Evolutionary conservation across 139 green algal species (phyloP), one percentile per base, ranked within the genome.

Genomic region (Zygnema cylindricum): DNA sequence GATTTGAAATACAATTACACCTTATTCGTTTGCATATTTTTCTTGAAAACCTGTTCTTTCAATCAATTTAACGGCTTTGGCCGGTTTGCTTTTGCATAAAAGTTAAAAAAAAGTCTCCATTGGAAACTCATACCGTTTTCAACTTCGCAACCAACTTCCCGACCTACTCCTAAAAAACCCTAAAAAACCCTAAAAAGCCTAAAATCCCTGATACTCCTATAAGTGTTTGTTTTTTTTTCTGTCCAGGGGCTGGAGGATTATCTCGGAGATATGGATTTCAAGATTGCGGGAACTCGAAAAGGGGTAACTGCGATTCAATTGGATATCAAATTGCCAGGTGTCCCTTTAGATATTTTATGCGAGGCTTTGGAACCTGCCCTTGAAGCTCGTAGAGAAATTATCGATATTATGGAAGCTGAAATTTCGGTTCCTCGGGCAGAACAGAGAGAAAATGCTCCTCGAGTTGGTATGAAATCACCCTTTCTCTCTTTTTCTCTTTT

Each of bases 211-310:
- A n/a, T n/a, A n/a, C n/a, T n/a, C n/a, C n/a, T n/a, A n/a, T n/a
- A n/a, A n/a, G n/a, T n/a, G n/a, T n/a, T n/a, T n/a, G n/a, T n/a
- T n/a, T n/a, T n/a, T n/a, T n/a, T n/a, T n/a, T 78, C 35, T 21
- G 75, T n/a, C 30, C 57, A 93, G 81, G 96, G 96, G 49, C 92
- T 89, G n/a, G 97, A 99, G 92, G 97, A 99, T 82, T 94, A 95
- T 0, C 91, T 99, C 77, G 97, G 97, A 0, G 97, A 99, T 93
- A 99, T 99, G 97, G 97, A 99, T 86, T 99, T 99, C 94, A 99
- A 99, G 93, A 96, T 98, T 16, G 94, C 71, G 23, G 90, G 85
- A 84, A 91, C 93, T 39, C 88, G 84, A 1, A 84, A 94, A 7
- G 88, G 89, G 75, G 93, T 99, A 82, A 98, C 95, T 25, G 97